Base-by-base conservation (phyloP, 768 basidiomycete species). In the Mycena floridula region DNA sequence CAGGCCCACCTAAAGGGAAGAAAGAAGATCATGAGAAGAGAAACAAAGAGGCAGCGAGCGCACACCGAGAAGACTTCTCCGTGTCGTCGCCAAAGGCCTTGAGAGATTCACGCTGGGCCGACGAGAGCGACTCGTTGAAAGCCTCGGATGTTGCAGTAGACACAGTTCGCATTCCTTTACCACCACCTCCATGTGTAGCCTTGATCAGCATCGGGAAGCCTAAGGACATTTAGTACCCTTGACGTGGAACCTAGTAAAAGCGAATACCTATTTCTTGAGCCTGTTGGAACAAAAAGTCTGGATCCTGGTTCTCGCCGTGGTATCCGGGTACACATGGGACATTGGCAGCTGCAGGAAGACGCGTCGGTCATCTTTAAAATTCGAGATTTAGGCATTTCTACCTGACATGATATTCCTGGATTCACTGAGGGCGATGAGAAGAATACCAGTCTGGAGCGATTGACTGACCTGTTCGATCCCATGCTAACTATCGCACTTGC, bases 261-360 rank as follows among this genome's bases (percentile, higher is more conserved):
- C 16, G n/a, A 20, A 13, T 48, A 79, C 85, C 85, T 24, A 93
- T 89, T 46, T 77, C 66, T 55, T 79, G 66, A 0, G 92, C 84
- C 56, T 86, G 73, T n/a, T 64, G 52, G 39, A 75, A 78, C 20
- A 96, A 75, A 49, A 80, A 74, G n/a, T 72, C 59, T 1, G 81
- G 78, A 49, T 86, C 78, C 67, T 96, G 93, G 35, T 89, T 79
- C 3, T 73, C 62, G 21, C 89, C 90, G 51, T 97, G 93, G 66
- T 95, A 97, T 1, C 93, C 93, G 36, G 94, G 93, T 5, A 97
- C 87, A 58, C 91, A 93, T 1, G 92, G 91, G 2, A 97, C 93
- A 1, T 83, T 82, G 45, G 93, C 93, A 52, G 77, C 89, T 88
- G n/a, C n/a, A n/a, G n/a, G n/a, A n/a, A n/a, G 5, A 39, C 28